These are phyloP conservation scores for Backusella circina DNA, from an alignment of 192 early-diverging fungal species.

Conservation along the genomic window DNA sequence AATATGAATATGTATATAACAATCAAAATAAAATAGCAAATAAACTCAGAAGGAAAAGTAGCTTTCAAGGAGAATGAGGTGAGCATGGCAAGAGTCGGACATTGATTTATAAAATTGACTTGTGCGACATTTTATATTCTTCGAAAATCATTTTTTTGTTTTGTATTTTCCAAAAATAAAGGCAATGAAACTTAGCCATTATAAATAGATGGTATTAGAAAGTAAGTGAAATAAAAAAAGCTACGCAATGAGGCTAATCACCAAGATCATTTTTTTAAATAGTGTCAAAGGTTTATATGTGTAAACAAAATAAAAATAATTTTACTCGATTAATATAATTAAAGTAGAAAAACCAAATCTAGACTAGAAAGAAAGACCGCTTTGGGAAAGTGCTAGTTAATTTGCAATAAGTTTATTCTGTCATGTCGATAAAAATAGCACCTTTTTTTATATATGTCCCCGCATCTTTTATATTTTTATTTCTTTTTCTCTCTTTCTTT, in stretches of 20 bases:
- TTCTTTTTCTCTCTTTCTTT: neutral
- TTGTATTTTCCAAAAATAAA: neutral
- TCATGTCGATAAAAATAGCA: neutral
- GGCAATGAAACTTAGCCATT: neutral
- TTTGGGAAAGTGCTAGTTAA: constrained; percentile 2
- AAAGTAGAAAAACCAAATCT: constrained; percentile 1
- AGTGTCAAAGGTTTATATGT: neutral
- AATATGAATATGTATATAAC: neutral
- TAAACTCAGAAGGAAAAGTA: neutral
- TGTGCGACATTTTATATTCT: neutral
- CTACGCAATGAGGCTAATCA: no score
- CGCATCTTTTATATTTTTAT: neutral
- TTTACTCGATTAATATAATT: neutral
- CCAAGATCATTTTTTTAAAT: neutral
- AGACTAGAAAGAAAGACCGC: constrained; percentile 6
- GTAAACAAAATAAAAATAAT: neutral
- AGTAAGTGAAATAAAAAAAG: neutral
- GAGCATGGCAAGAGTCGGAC: neutral
- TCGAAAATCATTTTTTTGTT: neutral
- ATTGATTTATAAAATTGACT: constrained; percentile 1
- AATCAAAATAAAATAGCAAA: neutral
- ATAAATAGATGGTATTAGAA: neutral
- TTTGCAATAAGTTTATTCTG: neutral
- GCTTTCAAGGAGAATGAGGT: neutral
- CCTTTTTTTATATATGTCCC: neutral